These are phyloP conservation scores for Cyclotella sp. DNA, from an alignment of 108 stramenopile species.

Conservation along the genomic window DNA sequence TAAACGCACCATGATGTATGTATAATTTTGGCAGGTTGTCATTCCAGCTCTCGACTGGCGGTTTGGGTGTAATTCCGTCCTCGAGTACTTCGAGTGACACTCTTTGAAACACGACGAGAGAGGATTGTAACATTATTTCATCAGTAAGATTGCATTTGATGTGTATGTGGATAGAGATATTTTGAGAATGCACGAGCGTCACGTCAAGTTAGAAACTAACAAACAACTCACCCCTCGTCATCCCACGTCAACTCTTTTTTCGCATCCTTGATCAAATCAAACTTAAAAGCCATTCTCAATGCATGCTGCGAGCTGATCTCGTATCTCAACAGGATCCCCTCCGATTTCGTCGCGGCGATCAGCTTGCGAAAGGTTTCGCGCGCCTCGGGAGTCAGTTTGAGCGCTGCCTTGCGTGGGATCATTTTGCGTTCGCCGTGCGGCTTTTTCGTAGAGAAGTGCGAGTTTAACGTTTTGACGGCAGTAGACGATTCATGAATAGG, in stretches of 20 bases:
- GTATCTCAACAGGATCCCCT: conserved; percentile 76
- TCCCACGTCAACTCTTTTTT: conserved; percentile 49
- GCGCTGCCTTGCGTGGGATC: conserved; percentile 65
- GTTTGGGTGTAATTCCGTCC: conserved; percentile 72
- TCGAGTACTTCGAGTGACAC: conserved; percentile 83
- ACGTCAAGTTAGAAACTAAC: neutral
- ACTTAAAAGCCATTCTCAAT: conserved; percentile 86
- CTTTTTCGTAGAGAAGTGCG: neutral
- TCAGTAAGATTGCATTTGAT: neutral
- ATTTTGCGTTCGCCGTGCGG: conserved; percentile 15
- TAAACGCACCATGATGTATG: conserved; percentile 76
- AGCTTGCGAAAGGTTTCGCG: conserved; percentile 59
- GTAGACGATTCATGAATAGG: too few species aligned
- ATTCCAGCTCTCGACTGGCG: conserved; percentile 59
- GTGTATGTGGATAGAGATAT: neutral
- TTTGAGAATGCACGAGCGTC: neutral
- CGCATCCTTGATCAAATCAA: conserved; percentile 69
- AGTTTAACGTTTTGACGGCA: neutral
- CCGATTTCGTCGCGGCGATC: conserved; percentile 50
- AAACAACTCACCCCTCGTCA: conserved; percentile 71
- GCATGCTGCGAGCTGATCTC: conserved; percentile 69
- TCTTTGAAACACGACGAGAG: conserved; percentile 16
- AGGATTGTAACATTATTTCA: neutral
- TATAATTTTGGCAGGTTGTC: conserved; percentile 82
- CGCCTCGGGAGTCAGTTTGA: conserved; percentile 69